Conservation (phyloP, 352 stramenopile species). For the Phytophthora tentaculata region DNA sequence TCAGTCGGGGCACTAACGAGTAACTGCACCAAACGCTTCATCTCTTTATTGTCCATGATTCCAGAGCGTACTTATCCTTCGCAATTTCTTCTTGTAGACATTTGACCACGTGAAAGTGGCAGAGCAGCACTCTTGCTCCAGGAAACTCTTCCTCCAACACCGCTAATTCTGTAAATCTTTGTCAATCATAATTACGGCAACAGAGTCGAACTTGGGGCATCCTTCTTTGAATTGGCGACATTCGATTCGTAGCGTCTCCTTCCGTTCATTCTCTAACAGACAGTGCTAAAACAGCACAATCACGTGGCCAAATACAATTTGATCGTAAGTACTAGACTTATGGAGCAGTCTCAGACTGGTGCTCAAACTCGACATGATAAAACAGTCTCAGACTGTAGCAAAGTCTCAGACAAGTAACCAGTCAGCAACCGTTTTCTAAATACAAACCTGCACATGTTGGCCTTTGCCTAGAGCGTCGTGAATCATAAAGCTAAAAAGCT, state of each 20-base stretch:
- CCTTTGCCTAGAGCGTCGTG: constrained; percentile 9
- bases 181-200: not conserved
- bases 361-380: too few relatives aligned
- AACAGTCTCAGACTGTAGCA: too few relatives aligned
- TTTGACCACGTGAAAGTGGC: not conserved
- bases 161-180: not conserved
- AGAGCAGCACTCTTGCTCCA: not conserved
- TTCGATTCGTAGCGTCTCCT: not conserved
- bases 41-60: not conserved
- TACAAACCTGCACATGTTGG: constrained; percentile 16
- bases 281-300: too few relatives aligned
- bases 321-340: too few relatives aligned
- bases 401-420: not conserved
- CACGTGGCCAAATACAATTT: not conserved
- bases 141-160: not conserved
- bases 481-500: not conserved
- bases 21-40: not conserved
- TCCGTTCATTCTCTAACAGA: constrained; percentile 12
- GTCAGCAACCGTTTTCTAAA: not conserved
- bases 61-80: not conserved
- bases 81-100: not conserved
- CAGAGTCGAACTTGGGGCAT: not conserved
- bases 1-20: not conserved
- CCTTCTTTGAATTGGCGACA: constrained; percentile 11
- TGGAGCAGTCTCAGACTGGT: too few relatives aligned